Evolutionary conservation across 192 early-diverging fungal genomes (phyloP).

Genomic region (Entomortierella parvispora): DNA sequence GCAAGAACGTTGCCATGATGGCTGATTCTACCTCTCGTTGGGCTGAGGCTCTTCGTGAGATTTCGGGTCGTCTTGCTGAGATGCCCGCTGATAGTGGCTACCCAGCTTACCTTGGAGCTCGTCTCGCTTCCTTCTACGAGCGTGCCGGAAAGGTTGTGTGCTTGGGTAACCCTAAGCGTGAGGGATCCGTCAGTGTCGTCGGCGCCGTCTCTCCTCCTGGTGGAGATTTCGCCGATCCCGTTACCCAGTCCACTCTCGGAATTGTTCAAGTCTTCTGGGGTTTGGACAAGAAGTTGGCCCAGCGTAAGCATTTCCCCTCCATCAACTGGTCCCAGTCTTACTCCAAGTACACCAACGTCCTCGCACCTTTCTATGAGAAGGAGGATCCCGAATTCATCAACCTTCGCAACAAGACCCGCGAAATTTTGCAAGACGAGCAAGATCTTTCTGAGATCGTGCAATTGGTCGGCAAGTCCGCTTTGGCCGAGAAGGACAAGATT

Average conservation of each 20-base stretch:
- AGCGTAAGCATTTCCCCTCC: constrained; percentile 99
- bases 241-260: constrained; percentile 94
- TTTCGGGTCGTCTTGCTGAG: constrained; percentile 99
- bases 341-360: constrained; percentile 98
- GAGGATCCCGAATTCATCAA: constrained; percentile 93
- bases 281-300: constrained; percentile 99
- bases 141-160: constrained; percentile 98
- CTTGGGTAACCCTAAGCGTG: constrained; percentile 91
- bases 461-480: constrained; percentile 93
- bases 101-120: constrained; percentile 98
- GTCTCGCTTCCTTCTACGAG: constrained; percentile 99
- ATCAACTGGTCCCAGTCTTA: constrained; percentile 99
- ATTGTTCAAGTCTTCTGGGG: constrained; percentile 99
- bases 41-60: constrained; percentile 99
- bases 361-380: constrained; percentile 95
- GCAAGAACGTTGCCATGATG: constrained; percentile 99
- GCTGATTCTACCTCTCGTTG: constrained; percentile 99
- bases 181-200: constrained; percentile 96
- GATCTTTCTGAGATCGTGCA: constrained; percentile 99
- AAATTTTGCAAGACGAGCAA: constrained; percentile 98
- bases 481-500: constrained; percentile 97
- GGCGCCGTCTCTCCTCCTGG: constrained; percentile 99
- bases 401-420: constrained; percentile 94
- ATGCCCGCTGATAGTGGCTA: constrained; percentile 98
- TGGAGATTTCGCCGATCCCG: constrained; percentile 99